phyloP scores from a whole-genome alignment of 768 basidiomycete genomes.

The Hericium rajendrae region DNA sequence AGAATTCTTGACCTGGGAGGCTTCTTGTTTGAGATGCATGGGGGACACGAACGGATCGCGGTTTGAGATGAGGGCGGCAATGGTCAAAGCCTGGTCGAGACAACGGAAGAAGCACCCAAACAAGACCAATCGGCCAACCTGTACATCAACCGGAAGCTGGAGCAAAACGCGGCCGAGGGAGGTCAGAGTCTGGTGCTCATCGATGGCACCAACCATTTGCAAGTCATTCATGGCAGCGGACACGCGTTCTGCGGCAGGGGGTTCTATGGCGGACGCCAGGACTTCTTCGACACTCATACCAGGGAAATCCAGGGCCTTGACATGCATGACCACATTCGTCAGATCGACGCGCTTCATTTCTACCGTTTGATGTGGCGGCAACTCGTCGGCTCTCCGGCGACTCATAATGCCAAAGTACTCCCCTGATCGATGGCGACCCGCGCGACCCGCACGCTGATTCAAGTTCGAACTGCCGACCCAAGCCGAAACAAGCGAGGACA shows the following conservation, averaged over 20 bases:
- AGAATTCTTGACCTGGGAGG: conserved; percentile 60
- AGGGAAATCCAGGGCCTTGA: conserved; percentile 87
- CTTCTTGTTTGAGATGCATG: conserved; percentile 61
- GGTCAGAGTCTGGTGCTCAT: conserved; percentile 65
- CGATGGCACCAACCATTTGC: conserved; percentile 81
- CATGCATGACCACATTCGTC: conserved; percentile 91
- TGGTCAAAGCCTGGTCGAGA: conserved; percentile 75
- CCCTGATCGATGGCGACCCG: conserved; percentile 83
- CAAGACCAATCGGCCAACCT: conserved; percentile 81
- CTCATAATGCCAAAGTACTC: conserved; percentile 85
- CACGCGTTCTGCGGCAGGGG: conserved; percentile 72
- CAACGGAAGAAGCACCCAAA: conserved; percentile 92
- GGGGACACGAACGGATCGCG: conserved; percentile 89
- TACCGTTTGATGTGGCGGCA: conserved; percentile 79
- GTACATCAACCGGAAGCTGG: conserved; percentile 82
- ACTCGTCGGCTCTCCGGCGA: conserved; percentile 41
- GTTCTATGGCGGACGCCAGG: conserved; percentile 75
- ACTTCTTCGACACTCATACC: conserved; percentile 83
- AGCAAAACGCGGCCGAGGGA: conserved; percentile 83
- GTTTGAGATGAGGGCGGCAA: conserved; percentile 86
- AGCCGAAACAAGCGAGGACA: conserved; percentile 81
- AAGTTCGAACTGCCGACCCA: conserved; percentile 90
- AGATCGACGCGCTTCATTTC: conserved; percentile 92
- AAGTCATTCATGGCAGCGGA: conserved; percentile 70
- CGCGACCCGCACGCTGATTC: conserved; percentile 86